Percentiles rank a stretch among this genome's conserved stretches.
Conservation (phyloP, 345 rosid species). For the Ailanthus altissimus region DNA sequence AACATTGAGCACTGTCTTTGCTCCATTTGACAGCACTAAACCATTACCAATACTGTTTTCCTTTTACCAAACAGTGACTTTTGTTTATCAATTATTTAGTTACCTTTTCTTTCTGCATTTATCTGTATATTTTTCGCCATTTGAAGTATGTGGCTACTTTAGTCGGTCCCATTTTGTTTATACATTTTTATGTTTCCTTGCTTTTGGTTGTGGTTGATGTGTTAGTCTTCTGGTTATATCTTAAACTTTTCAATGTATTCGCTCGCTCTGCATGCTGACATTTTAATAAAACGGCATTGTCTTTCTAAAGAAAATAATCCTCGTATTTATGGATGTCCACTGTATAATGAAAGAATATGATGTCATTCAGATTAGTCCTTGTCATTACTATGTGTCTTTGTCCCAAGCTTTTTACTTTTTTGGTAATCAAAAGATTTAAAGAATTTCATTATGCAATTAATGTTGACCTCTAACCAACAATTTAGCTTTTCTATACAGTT, state of each 20-base stretch:
- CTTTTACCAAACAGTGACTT: not conserved
- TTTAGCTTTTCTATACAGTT: slow-evolving; percentile 43
- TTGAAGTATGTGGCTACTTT: not conserved
- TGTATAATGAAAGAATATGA: not conserved
- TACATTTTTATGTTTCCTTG: not conserved
- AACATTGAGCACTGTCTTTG: not conserved
- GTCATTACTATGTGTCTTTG: not conserved
- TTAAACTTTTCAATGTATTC: not conserved
- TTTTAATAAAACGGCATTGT: not conserved
- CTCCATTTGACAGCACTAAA: not conserved
- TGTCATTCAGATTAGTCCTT: not conserved
- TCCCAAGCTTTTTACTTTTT: slow-evolving; percentile 5
- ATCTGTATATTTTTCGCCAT: not conserved
- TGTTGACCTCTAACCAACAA: slow-evolving; percentile 14
- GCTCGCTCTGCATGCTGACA: not conserved
- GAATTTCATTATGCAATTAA: not conserved
- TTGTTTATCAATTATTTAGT: not conserved
- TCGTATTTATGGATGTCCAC: not conserved
- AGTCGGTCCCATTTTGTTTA: not conserved
- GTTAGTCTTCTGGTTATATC: not conserved
- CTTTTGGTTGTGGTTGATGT: not conserved
- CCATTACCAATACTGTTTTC: not conserved
- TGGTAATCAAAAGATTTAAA: not conserved
- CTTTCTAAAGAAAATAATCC: not conserved
- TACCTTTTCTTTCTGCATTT: not conserved